phyloP scores from a whole-genome alignment of 305 asterid genomes.

The Solanum hybrid region DNA sequence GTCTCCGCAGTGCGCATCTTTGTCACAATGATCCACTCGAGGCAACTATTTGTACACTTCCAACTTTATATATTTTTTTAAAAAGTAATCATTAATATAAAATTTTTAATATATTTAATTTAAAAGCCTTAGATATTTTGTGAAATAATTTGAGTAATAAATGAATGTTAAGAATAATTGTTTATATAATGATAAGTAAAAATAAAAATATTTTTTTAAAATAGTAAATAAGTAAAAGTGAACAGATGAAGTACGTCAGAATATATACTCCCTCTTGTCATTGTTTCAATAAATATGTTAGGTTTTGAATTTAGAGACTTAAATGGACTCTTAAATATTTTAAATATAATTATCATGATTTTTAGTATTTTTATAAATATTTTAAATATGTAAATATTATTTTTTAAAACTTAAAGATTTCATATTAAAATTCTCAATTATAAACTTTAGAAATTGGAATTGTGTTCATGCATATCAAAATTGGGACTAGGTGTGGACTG shows the following conservation, averaged over 20 bases:
- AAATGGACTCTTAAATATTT: background rate
- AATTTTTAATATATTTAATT: background rate
- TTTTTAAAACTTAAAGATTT: background rate
- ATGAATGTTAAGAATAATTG: background rate
- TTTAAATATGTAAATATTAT: background rate
- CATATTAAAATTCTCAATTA: background rate
- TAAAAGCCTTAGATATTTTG: background rate
- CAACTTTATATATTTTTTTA: background rate
- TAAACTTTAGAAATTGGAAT: background rate
- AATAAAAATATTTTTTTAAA: too few relatives aligned
- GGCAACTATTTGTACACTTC: background rate
- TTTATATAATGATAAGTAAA: too few relatives aligned
- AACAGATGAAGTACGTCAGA: background rate
- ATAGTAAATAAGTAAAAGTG: background rate
- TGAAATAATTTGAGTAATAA: background rate
- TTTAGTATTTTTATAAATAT: background rate
- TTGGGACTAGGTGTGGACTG: background rate
- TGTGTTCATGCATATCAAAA: background rate
- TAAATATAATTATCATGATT: background rate
- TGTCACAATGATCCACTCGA: background rate
- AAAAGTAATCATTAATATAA: background rate
- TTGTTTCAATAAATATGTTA: background rate
- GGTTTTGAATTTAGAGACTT: background rate
- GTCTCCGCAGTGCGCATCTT: slow-evolving; percentile 6
- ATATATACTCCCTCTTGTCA: background rate